These are phyloP conservation scores for Verruconis gallopava DNA, from an alignment of 2,329 filamentous ascomycete species.

Conservation along the genomic window DNA sequence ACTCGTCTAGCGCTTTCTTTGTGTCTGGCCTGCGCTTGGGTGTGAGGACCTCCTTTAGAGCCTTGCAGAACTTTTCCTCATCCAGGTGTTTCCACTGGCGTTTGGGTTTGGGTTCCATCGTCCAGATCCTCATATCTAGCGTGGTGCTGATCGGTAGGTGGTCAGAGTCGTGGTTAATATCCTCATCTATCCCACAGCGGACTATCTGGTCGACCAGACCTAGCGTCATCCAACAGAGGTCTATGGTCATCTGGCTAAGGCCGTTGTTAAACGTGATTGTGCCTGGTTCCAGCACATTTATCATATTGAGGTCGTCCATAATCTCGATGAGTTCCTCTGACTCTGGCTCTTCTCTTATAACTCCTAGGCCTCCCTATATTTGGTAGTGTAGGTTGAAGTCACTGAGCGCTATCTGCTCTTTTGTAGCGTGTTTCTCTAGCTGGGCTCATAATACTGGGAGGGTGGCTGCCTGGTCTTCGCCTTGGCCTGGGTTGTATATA, in stretches of 20 bases:
- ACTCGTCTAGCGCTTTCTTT: constrained; percentile 11
- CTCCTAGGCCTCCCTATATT: constrained; percentile 11
- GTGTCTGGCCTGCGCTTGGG: constrained; percentile 11
- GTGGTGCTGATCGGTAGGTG: constrained; percentile 15
- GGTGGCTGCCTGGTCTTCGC: too few species aligned
- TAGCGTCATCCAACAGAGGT: constrained; percentile 12
- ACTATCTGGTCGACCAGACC: constrained; percentile 12
- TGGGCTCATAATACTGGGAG: too few species aligned
- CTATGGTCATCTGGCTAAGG: constrained; percentile 9
- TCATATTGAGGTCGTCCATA: constrained; percentile 12
- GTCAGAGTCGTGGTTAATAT: constrained; percentile 15
- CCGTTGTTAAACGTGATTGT: constrained; percentile 12
- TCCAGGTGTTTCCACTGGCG: constrained; percentile 9
- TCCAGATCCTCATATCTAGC: constrained; percentile 11
- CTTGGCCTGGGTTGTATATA: background rate
- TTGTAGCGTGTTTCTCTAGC: background rate
- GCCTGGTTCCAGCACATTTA: constrained; percentile 9
- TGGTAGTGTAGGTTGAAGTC: constrained; percentile 4
- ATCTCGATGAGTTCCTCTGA: constrained; percentile 11
- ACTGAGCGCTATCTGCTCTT: background rate
- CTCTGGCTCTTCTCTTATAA: constrained; percentile 9
- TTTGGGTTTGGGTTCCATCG: constrained; percentile 6
- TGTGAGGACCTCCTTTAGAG: constrained; percentile 11
- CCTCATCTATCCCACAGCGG: constrained; percentile 10
- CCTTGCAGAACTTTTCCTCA: constrained; percentile 3